Evolutionary conservation across 768 basidiomycete genomes (phyloP), one percentile per base, ranked within the genome.

Genomic region (Leccinum boreale): DNA sequence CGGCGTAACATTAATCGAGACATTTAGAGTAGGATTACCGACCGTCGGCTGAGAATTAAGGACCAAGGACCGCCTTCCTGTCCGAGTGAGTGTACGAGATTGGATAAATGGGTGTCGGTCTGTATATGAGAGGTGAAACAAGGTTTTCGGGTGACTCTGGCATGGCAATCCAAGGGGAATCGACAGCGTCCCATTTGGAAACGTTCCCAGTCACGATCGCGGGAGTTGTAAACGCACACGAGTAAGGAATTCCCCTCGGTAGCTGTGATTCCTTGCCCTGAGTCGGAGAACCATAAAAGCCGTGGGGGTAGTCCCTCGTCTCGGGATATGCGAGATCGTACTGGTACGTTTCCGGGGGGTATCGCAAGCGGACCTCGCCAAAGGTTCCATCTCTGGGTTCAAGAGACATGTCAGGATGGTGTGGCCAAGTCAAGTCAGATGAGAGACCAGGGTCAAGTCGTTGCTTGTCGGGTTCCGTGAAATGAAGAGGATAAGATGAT

Each of bases 81-180:
- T 65, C 60, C 15, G 55, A 42, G 31, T 57, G 63, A 47, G 56
- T 14, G 49, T 69, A 72, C 21, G 70, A 62, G 24, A 53, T 44
- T 0, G 71, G 71, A 50, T 72, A 74, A 42, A 66, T 21, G 7
- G 71, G 67, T 21, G 58, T 73, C 9, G 71, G 72, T 54, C 56
- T 69, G 57, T 73, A 55, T 24, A 74, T 39, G 42, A 57, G 50
- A 35, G 69, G 67, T 23, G 64, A 55, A 45, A 58, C 52, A 36
- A 56, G 47, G 29, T 56, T 29, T 36, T 62, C 59, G 17, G 53
- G 49, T n/a, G 62, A 42, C 50, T 55, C 59, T 31, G 56, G 54
- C 35, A 33, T 21, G 9, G 48, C n/a, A 29, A 39, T 53, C 33
- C 46, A 39, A 5, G 50, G 19, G 33, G 61, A 49, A 28, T 48